These are phyloP conservation scores for Rhodofomes roseus DNA, from an alignment of 1,284 basidiomycete genomes.

Conservation along the genomic window DNA sequence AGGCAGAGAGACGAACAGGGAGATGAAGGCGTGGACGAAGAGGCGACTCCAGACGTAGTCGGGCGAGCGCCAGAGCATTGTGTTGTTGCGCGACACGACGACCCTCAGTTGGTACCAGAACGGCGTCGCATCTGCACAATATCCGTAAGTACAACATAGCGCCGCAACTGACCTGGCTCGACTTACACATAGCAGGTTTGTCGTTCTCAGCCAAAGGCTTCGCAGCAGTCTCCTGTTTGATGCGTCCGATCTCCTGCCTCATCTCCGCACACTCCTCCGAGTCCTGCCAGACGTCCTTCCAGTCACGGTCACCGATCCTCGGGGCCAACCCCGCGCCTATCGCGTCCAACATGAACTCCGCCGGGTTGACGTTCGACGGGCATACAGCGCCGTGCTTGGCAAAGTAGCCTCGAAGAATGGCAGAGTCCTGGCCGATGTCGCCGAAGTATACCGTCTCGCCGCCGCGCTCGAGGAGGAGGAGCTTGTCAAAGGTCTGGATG, in stretches of 20 bases:
- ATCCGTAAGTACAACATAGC: background rate
- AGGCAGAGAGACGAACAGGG: constrained; percentile 78
- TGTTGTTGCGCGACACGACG: constrained; percentile 72
- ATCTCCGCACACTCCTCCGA: constrained; percentile 39
- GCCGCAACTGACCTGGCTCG: background rate
- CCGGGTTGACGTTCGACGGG: constrained; percentile 48
- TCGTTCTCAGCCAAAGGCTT: constrained; percentile 15
- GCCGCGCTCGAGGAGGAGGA: constrained; percentile 61
- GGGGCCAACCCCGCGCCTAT: constrained; percentile 40
- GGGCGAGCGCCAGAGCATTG: constrained; percentile 79
- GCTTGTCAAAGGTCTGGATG: constrained; percentile 76
- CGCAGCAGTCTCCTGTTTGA: constrained; percentile 30
- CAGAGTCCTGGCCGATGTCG: constrained; percentile 67
- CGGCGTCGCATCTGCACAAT: constrained; percentile 61
- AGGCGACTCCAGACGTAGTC: constrained; percentile 83
- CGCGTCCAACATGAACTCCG: constrained; percentile 37
- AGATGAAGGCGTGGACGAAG: constrained; percentile 75
- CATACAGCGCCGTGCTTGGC: constrained; percentile 61
- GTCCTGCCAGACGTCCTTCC: constrained; percentile 61
- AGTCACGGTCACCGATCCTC: constrained; percentile 54
- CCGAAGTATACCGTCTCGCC: constrained; percentile 80
- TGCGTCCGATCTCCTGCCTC: constrained; percentile 30
- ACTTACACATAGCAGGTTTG: constrained; percentile 28
- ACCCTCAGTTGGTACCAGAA: constrained; percentile 77
- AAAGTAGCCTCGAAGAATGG: constrained; percentile 66